A percentile compares a stretch with the other conserved stretches of the same genome.
Evolutionary conservation across 495 filamentous ascomycete species (phyloP).

Genomic region (Chaetomium cochliodes): DNA sequence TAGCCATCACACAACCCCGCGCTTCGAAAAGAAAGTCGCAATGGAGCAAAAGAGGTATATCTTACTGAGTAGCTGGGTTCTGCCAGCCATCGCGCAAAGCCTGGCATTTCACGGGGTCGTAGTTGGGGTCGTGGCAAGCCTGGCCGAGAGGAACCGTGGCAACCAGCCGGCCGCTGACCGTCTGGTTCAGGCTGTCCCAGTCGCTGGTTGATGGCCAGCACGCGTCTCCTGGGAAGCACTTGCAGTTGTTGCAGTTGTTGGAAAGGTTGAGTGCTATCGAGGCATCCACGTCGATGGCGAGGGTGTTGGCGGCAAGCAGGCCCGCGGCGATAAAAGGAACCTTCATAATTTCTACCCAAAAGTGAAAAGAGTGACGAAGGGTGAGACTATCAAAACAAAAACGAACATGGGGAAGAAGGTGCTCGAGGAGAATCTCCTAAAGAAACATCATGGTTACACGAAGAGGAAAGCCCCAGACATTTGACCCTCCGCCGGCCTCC

Average conservation of each 20-base stretch:
- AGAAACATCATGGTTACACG: conserved; percentile 7
- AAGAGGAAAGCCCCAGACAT: conserved; percentile 4
- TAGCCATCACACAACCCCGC: conserved; percentile 5
- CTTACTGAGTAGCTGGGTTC: conserved; percentile 37
- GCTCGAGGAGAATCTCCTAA: conserved; percentile 5
- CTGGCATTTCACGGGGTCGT: conserved; percentile 30
- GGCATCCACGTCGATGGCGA: conserved; percentile 6
- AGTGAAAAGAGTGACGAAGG: conserved; percentile 2
- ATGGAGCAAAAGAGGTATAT: background rate
- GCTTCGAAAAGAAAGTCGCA: background rate
- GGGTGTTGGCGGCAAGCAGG: conserved; percentile 24
- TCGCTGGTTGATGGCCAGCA: conserved; percentile 45
- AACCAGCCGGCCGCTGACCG: conserved; percentile 47
- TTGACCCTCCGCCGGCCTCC: background rate
- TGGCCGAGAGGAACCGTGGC: conserved; percentile 52
- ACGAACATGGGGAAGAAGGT: conserved; percentile 6
- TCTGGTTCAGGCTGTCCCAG: conserved; percentile 48
- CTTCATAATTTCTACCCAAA: conserved; percentile 25
- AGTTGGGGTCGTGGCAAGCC: conserved; percentile 47
- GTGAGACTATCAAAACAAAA: conserved; percentile 4
- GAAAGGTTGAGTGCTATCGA: background rate
- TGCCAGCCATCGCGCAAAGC: conserved; percentile 31
- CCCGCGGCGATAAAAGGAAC: conserved; percentile 20
- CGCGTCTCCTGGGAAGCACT: conserved; percentile 52
- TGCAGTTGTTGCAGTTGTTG: too few relatives aligned